phyloP scores from a whole-genome alignment of 2,329 filamentous ascomycete genomes.

The Trichophyton verrucosum region DNA sequence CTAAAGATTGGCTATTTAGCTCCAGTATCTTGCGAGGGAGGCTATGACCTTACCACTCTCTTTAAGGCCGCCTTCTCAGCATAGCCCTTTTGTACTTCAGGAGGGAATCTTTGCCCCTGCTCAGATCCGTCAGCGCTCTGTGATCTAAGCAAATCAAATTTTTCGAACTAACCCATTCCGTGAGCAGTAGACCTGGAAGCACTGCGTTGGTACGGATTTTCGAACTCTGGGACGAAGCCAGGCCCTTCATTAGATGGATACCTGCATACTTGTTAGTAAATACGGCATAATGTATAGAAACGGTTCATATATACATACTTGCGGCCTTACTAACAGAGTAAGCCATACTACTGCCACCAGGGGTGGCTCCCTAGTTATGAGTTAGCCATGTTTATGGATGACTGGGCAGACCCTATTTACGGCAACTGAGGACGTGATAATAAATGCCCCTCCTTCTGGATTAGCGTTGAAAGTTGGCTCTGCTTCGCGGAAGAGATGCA shows the following conservation, averaged over 20 bases:
- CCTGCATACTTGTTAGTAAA: slow-evolving; percentile 23
- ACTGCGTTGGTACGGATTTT: slow-evolving; percentile 55
- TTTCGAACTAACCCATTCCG: slow-evolving; percentile 48
- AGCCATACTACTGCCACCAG: slow-evolving; percentile 49
- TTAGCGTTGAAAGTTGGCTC: slow-evolving; percentile 49
- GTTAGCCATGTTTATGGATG: not conserved
- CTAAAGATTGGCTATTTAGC: slow-evolving; percentile 17
- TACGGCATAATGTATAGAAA: slow-evolving; percentile 3
- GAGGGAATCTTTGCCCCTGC: slow-evolving; percentile 44
- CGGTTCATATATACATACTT: slow-evolving; percentile 27
- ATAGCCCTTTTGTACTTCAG: slow-evolving; percentile 44
- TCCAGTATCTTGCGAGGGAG: not conserved
- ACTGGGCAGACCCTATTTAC: slow-evolving; percentile 24
- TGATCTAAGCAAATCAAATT: not conserved
- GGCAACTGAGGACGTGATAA: slow-evolving; percentile 52
- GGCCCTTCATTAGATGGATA: slow-evolving; percentile 53
- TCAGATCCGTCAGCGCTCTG: not conserved
- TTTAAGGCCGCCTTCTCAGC: slow-evolving; percentile 49
- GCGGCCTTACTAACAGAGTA: slow-evolving; percentile 71
- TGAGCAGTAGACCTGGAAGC: slow-evolving; percentile 51
- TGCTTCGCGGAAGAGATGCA: slow-evolving; percentile 45
- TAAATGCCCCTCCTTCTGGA: slow-evolving; percentile 49
- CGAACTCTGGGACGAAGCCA: slow-evolving; percentile 49
- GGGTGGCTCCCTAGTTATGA: slow-evolving; percentile 39
- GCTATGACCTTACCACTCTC: slow-evolving; percentile 34